Base-by-base conservation (phyloP, 768 basidiomycete species). In the Baorangia bicolor region DNA sequence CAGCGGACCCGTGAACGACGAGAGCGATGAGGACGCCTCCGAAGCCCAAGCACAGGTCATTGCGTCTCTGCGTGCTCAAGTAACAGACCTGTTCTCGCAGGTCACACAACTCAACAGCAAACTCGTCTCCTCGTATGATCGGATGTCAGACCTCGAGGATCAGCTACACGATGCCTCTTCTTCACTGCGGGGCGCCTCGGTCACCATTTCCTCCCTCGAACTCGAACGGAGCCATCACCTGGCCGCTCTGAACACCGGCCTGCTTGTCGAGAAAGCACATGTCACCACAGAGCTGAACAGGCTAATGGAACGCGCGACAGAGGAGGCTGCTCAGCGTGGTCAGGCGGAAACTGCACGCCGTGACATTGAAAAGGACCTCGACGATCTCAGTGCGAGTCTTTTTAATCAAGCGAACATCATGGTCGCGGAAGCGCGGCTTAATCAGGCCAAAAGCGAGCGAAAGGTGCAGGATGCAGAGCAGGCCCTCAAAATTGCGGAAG, bases 371-470 rank as follows among this genome's bases (percentile, higher is more conserved):
- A 85, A 88, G 74, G 96, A 99, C 58, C 77, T 99, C 48, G 94
- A 97, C 68, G 92, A 96, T 70, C 85, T 99, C 57, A 94, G 94
- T 58, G 93, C 94, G 16, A 82, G 76, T 45, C 77, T 99, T 18
- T 99, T 99, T 66, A 82, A 84, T 49, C 89, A 97, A 73, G 96
- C 96, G 7, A 98, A 99, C 69, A 87, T 81, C 7, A 99, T 99
- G 97, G 96, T 98, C n/a, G 93, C 92, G 0, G 90, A 93, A 68
- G 96, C 95, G 21, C 82, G 94, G 16, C 80, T 86, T 56, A 75
- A 70, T 16, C 75, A 79, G 34, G 86, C 88, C 5, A 75, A 69
- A 57, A 87, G 90, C 77, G 81, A 94, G 65, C 79, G 86, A 39
- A 90, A 91, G 65, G 84, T 88, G 2, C 81, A 83, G 55, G 85